Percentiles rank a stretch among this genome's conserved stretches.
Conservation (phyloP, 1,284 basidiomycete species). For the Gomphus bonarii region DNA sequence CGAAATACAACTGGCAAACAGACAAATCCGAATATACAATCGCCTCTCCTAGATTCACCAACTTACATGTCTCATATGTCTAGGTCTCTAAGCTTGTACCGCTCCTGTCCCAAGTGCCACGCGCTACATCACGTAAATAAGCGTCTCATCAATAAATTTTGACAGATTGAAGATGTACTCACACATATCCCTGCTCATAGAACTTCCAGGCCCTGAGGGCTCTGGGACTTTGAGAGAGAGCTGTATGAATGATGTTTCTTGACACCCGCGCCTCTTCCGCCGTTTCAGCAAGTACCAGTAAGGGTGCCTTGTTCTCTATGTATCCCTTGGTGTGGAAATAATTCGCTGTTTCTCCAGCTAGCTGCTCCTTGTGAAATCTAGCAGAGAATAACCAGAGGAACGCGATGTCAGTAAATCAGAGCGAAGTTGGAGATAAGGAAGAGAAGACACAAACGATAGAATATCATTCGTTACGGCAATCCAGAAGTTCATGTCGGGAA, state of each 20-base stretch:
- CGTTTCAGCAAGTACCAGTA: conserved; percentile 9
- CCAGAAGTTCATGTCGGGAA: conserved; percentile 8
- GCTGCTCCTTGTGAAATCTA: conserved; percentile 18
- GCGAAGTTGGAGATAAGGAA: background rate
- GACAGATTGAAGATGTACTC: background rate
- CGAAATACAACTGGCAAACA: no score
- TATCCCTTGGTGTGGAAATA: conserved; percentile 13
- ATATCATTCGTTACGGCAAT: conserved; percentile 4
- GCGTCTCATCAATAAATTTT: background rate
- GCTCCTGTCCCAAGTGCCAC: background rate
- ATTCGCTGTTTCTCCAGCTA: conserved; percentile 7
- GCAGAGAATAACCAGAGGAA: background rate
- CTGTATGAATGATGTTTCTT: background rate
- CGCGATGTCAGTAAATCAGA: background rate
- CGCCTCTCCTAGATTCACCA: no score
- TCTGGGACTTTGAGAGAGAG: background rate
- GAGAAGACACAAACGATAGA: background rate
- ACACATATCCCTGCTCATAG: conserved; percentile 3
- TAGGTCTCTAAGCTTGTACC: background rate
- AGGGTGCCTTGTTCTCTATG: conserved; percentile 7
- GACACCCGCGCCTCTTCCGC: conserved; percentile 3
- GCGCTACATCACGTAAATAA: background rate
- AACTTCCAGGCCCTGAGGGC: background rate
- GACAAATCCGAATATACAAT: no score
- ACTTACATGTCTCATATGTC: background rate